phyloP scores from a whole-genome alignment of 1,139 yeast genomes.

The Taiozyma onychis region DNA sequence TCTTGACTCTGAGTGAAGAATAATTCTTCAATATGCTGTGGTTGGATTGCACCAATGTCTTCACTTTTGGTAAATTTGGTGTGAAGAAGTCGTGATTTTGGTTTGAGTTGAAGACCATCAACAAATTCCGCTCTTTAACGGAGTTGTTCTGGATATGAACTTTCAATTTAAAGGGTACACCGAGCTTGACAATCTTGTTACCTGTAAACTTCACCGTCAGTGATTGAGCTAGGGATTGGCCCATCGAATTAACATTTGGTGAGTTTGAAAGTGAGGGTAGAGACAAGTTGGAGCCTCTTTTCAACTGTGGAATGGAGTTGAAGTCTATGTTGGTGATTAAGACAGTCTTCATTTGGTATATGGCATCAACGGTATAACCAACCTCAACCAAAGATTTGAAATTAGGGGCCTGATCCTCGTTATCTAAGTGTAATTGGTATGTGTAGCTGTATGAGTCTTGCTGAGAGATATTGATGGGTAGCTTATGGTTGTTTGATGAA shows the following conservation, averaged over 20 bases:
- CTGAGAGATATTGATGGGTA: conserved; percentile 27
- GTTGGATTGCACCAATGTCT: conserved; percentile 17
- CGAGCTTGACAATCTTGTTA: conserved; percentile 52
- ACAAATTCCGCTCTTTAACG: conserved; percentile 38
- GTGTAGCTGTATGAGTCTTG: conserved; percentile 36
- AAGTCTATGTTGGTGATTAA: conserved; percentile 60
- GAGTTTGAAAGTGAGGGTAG: not conserved
- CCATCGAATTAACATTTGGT: conserved; percentile 1
- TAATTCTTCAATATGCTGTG: conserved; percentile 28
- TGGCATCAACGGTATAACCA: conserved; percentile 24
- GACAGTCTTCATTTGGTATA: conserved; percentile 38
- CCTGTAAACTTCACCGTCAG: conserved; percentile 61
- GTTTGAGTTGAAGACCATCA: conserved; percentile 21
- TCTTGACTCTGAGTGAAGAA: conserved; percentile 32
- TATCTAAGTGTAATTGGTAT: conserved; percentile 32
- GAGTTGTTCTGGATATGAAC: conserved; percentile 64
- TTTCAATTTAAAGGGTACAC: conserved; percentile 58
- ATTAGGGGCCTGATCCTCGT: conserved; percentile 4
- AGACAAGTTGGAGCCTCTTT: not conserved
- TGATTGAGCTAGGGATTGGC: conserved; percentile 28
- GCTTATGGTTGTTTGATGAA: conserved; percentile 6
- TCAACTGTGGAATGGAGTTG: conserved; percentile 11
- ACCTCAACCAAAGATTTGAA: conserved; percentile 20
- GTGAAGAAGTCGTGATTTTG: conserved; percentile 27
- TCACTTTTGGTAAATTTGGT: conserved; percentile 27